phyloP scores from a whole-genome alignment of 176 grass and related monocot genomes.

The Carex littledalei region DNA sequence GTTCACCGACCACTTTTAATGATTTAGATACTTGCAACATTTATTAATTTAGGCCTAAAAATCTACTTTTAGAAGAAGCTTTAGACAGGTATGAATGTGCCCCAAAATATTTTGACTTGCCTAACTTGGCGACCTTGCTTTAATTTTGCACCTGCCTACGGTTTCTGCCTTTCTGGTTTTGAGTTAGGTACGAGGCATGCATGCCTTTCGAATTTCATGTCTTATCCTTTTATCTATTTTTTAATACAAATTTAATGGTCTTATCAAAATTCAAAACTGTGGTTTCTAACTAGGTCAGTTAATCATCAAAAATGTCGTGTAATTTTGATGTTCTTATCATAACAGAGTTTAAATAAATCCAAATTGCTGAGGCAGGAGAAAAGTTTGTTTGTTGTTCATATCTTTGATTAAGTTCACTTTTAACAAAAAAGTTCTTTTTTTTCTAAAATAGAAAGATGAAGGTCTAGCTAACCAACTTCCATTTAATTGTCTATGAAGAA shows the following conservation, averaged over 20 bases:
- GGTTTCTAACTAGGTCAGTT: neutral
- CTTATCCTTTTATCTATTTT: neutral
- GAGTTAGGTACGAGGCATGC: neutral
- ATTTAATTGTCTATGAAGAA: too few relatives aligned
- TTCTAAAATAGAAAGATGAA: too few relatives aligned
- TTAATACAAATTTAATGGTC: neutral
- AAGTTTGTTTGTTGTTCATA: neutral
- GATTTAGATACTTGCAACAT: neutral
- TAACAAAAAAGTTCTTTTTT: neutral
- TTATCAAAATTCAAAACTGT: neutral
- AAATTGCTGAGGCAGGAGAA: neutral
- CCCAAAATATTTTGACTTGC: neutral
- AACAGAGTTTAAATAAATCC: neutral
- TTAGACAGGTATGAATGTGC: neutral
- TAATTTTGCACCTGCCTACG: neutral
- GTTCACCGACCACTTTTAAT: too few relatives aligned
- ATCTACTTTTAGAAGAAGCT: neutral
- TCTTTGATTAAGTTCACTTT: neutral
- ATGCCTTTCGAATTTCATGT: neutral
- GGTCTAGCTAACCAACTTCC: too few relatives aligned
- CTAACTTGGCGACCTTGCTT: neutral
- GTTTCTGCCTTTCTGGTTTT: slow-evolving; percentile 15
- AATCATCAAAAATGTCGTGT: neutral
- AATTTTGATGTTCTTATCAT: neutral
- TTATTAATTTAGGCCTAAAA: neutral